Evolutionary conservation across 2,329 filamentous ascomycete genomes (phyloP), one percentile per base, ranked within the genome.

Genomic region (Apiospora malaysiana): DNA sequence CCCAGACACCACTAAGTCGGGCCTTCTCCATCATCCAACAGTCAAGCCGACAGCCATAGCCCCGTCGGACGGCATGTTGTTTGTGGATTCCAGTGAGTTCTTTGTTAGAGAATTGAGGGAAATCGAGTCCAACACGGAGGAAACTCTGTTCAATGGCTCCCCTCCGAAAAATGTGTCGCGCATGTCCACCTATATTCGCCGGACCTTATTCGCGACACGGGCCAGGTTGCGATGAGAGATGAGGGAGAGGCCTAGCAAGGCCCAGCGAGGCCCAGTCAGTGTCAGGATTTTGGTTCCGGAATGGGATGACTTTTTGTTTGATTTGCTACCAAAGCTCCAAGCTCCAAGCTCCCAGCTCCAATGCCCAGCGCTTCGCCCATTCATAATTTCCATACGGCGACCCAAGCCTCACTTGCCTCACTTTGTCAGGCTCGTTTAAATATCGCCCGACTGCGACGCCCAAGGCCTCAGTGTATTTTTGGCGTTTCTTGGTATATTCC

Each of bases 91-190:
- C 27, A 59, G 51, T 32, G 51, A 59, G 27, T 32, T 59, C 51
- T 32, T 37, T 59, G 51, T 59, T 59, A 59, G 51, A 59, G 51
- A 59, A 59, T 21, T 32, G 16, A 59, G 51, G 27, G 27, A 23
- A 51, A 51, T 25, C 47, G n/a, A 37, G 37, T 59, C 27, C 27
- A 59, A 37, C 51, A 59, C 51, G 51, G 51, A 59, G 32, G 51
- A 59, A 59, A 59, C 51, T 59, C 51, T 59, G 51, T 59, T 59
- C 51, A 32, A 59, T 59, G 51, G 51, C 51, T 59, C 51, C 51
- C 27, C 18, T 18, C 16, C 47, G 47, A 59, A 59, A 49, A 59
- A 59, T 59, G 27, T 59, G 25, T 59, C 51, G 51, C 25, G 51
- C 51, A 59, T 59, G 51, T 59, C 51, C 27, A 59, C 51, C 51